These are phyloP conservation scores for Chalciporus piperatus DNA, from an alignment of 768 basidiomycete species.

Conservation along the genomic window DNA sequence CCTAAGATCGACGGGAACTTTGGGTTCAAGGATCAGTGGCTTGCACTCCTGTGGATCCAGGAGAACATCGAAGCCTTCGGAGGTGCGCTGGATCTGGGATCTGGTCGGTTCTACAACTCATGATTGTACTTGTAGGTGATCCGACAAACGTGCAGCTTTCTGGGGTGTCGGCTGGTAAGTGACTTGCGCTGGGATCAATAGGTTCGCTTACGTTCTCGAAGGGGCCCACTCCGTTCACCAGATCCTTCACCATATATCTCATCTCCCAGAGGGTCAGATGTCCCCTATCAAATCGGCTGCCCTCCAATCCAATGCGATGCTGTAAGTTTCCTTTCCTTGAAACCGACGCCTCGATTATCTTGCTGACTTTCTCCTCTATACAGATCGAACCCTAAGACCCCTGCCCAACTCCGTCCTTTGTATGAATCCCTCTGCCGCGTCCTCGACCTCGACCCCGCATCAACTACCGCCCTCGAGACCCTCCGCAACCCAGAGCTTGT, in stretches of 20 bases:
- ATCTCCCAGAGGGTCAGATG: slow-evolving; percentile 49
- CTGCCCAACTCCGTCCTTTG: slow-evolving; percentile 54
- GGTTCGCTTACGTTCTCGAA: slow-evolving; percentile 20
- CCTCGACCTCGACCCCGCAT: slow-evolving; percentile 52
- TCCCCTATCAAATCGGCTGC: slow-evolving; percentile 68
- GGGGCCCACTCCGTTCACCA: slow-evolving; percentile 77
- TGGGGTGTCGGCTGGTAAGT: slow-evolving; percentile 69
- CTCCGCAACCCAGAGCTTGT: slow-evolving; percentile 50
- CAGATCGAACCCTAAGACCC: slow-evolving; percentile 59
- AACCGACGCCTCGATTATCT: neutral
- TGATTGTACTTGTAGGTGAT: slow-evolving; percentile 42
- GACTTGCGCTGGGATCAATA: neutral
- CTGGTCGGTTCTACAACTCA: neutral
- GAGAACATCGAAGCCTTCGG: slow-evolving; percentile 68
- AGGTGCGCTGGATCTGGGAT: slow-evolving; percentile 40
- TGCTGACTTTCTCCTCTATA: neutral
- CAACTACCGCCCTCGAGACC: slow-evolving; percentile 45
- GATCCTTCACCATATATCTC: slow-evolving; percentile 65
- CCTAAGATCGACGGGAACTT: slow-evolving; percentile 69
- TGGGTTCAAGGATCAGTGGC: slow-evolving; percentile 84
- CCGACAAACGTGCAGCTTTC: slow-evolving; percentile 57
- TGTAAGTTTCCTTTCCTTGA: slow-evolving; percentile 38
- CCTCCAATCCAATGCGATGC: slow-evolving; percentile 73
- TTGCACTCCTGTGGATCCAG: slow-evolving; percentile 69
- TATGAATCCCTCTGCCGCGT: slow-evolving; percentile 60